Evolutionary conservation across 768 basidiomycete genomes (phyloP).

Genomic region (Tulasnella sp.): DNA sequence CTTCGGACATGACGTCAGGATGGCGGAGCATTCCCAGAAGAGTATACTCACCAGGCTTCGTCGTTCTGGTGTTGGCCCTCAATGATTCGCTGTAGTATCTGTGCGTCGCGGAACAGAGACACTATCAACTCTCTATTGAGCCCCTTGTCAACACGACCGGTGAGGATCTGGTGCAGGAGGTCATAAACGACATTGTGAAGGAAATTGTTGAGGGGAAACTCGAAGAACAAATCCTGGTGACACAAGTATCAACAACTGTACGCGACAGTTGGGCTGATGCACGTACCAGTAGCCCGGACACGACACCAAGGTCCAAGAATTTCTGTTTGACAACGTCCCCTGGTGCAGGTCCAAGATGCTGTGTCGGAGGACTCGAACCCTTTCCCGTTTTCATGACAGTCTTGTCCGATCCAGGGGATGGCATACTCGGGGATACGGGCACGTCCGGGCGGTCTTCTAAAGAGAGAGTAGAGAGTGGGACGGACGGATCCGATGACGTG

Average conservation of each 20-base stretch:
- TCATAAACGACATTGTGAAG: slow-evolving; percentile 95
- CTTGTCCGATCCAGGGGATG: slow-evolving; percentile 2
- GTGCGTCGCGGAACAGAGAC: slow-evolving; percentile 75
- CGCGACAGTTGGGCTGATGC: not conserved
- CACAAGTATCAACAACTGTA: not conserved
- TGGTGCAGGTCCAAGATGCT: slow-evolving; percentile 14
- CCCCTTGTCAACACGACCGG: slow-evolving; percentile 55
- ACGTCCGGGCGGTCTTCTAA: not conserved
- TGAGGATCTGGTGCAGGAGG: slow-evolving; percentile 86
- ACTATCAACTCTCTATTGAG: slow-evolving; percentile 75
- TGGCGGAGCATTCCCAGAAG: not conserved
- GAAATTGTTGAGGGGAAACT: slow-evolving; percentile 96
- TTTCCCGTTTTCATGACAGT: not conserved
- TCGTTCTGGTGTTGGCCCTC: slow-evolving; percentile 77
- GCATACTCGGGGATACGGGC: not conserved
- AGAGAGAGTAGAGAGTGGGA: not conserved
- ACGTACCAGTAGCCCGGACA: slow-evolving; percentile 66
- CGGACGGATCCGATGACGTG: not conserved
- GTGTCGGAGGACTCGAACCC: not conserved
- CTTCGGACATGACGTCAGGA: slow-evolving; percentile 27
- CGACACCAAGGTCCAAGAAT: slow-evolving; percentile 61
- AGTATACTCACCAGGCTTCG: slow-evolving; percentile 43
- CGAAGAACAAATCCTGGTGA: slow-evolving; percentile 79
- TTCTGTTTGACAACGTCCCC: slow-evolving; percentile 73
- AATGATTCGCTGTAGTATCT: slow-evolving; percentile 71